Conservation (phyloP, 2,329 filamentous ascomycete species). For the Septoria petroselini region DNA sequence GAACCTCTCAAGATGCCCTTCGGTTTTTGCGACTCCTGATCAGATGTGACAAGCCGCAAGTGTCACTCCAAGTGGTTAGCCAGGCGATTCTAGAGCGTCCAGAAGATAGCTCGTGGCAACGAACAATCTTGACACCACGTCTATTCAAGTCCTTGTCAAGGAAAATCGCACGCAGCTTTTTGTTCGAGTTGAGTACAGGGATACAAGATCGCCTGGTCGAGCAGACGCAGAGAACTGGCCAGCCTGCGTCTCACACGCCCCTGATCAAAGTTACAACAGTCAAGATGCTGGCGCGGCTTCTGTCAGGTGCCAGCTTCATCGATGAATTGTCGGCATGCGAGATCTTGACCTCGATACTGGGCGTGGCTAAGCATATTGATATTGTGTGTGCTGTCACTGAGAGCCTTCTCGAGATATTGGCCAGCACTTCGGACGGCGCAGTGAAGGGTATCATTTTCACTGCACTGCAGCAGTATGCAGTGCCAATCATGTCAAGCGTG, state of each 20-base stretch:
- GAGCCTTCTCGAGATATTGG: conserved; percentile 37
- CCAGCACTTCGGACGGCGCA: conserved; percentile 8
- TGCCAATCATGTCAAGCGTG: conserved; percentile 39
- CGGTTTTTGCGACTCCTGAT: conserved; percentile 14
- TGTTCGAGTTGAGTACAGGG: conserved; percentile 33
- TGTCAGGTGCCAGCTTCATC: conserved; percentile 38
- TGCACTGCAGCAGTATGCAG: conserved; percentile 30
- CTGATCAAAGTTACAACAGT: conserved; percentile 44
- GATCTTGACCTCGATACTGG: conserved; percentile 36
- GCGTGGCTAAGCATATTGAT: conserved; percentile 39
- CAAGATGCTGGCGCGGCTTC: conserved; percentile 43
- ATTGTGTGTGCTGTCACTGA: conserved; percentile 38
- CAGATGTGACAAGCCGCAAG: conserved; percentile 17
- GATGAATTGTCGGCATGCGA: conserved; percentile 33
- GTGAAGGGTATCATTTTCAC: conserved; percentile 25
- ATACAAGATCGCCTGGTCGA: conserved; percentile 35
- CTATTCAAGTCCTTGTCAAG: conserved; percentile 39
- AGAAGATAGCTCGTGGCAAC: conserved; percentile 45
- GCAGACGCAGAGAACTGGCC: conserved; percentile 21
- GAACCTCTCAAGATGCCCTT: conserved; percentile 12
- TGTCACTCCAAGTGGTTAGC: conserved; percentile 14
- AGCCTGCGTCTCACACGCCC: conserved; percentile 15
- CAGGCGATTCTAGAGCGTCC: conserved; percentile 20
- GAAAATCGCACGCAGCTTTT: conserved; percentile 32
- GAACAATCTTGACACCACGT: conserved; percentile 35